A percentile compares a stretch with the other conserved stretches of the same genome.
Evolutionary conservation across 2,329 filamentous ascomycete species (phyloP).

Genomic region (Bertia moriformis): DNA sequence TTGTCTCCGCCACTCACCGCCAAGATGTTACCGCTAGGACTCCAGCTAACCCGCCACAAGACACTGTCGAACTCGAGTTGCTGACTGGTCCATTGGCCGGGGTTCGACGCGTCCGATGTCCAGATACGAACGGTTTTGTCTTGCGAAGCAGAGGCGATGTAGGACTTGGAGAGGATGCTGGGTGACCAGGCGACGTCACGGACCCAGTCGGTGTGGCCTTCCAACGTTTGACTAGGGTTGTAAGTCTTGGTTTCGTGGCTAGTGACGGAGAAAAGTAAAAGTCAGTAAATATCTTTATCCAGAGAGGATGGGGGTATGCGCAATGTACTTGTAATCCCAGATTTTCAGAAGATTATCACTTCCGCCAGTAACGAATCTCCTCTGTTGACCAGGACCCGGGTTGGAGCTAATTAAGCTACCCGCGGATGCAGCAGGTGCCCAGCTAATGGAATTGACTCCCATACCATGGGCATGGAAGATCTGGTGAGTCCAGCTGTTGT

Average conservation of each 20-base stretch:
- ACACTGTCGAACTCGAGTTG: constrained; percentile 76
- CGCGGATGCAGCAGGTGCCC: constrained; percentile 75
- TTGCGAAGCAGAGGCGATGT: constrained; percentile 89
- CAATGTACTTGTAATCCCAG: constrained; percentile 57
- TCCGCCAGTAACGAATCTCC: constrained; percentile 85
- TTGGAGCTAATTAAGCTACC: constrained; percentile 71
- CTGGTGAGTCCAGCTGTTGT: constrained; percentile 80
- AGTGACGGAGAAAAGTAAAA: no score
- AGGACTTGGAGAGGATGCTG: constrained; percentile 84
- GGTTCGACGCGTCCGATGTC: constrained; percentile 59
- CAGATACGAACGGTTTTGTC: constrained; percentile 97
- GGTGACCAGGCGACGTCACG: constrained; percentile 95
- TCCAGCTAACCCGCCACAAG: constrained; percentile 96
- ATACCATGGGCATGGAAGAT: constrained; percentile 85
- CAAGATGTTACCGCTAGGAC: constrained; percentile 86
- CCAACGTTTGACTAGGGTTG: constrained; percentile 48
- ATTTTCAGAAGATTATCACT: constrained; percentile 89
- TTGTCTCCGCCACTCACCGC: constrained; percentile 91
- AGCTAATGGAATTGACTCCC: constrained; percentile 89
- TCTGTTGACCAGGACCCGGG: constrained; percentile 44
- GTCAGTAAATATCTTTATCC: no score
- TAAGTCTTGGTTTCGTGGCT: constrained; percentile 38
- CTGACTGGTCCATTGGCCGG: constrained; percentile 70
- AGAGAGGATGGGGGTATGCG: no score
- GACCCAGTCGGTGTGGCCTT: constrained; percentile 89